Percentiles rank a stretch among this genome's conserved stretches.
phyloP scores from a whole-genome alignment of 345 rosid genomes.

The Trapa incisa region DNA sequence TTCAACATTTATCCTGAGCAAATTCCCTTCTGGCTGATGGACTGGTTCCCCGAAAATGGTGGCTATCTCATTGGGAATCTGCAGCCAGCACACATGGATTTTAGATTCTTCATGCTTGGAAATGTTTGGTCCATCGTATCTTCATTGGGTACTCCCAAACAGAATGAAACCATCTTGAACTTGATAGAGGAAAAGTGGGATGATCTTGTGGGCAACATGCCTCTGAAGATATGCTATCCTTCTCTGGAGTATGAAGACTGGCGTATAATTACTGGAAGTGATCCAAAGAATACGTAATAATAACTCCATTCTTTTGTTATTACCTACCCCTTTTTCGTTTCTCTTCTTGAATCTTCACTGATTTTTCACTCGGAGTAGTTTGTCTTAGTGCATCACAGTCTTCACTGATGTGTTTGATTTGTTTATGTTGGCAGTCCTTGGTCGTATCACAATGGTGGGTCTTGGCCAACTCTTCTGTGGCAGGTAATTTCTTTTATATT shows the following conservation, averaged over 20 bases:
- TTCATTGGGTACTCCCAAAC: conserved; percentile 66
- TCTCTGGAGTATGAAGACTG: conserved; percentile 82
- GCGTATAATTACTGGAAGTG: conserved; percentile 92
- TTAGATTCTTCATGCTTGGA: conserved; percentile 73
- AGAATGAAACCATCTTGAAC: conserved; percentile 58
- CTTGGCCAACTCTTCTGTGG: conserved; percentile 98
- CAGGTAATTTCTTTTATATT: conserved; percentile 40
- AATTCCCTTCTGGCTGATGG: conserved; percentile 82
- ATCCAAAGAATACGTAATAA: conserved; percentile 86
- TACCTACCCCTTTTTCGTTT: background rate
- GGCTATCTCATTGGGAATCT: conserved; percentile 73
- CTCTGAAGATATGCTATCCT: conserved; percentile 88
- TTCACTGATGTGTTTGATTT: background rate
- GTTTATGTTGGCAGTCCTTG: conserved; percentile 47
- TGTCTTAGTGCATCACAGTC: background rate
- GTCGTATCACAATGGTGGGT: conserved; percentile 99
- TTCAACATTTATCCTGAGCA: conserved; percentile 88
- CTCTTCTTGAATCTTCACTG: too few species aligned
- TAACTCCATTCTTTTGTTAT: background rate
- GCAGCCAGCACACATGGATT: conserved; percentile 87
- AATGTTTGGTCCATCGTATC: conserved; percentile 78
- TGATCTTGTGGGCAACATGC: conserved; percentile 67
- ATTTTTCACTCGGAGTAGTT: too few species aligned
- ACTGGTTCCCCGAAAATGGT: conserved; percentile 78
- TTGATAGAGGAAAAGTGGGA: conserved; percentile 74